Evolutionary conservation across 1,139 yeast genomes (phyloP), one percentile per base, ranked within the genome.

Genomic region (Hyphopichia wangnamkhiaoensis): DNA sequence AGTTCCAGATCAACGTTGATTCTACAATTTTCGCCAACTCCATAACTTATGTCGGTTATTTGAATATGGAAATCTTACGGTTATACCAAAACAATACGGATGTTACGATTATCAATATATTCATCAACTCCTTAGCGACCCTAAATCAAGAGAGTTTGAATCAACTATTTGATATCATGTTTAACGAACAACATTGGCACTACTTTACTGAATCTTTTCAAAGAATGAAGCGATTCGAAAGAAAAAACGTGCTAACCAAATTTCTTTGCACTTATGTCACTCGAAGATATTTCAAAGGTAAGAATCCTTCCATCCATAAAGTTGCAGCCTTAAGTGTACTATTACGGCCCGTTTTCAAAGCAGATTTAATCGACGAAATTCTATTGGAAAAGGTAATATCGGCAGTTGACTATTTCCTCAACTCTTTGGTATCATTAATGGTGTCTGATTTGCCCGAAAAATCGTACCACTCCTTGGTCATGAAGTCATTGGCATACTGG

Each of bases 221-320:
- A 3, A n/a, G 34, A 1, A 52, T 67, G 64, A 64, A 58, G 38
- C 50, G 50, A 4, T 57, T 55, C 32, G 69, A 69, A 34, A 52
- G 50, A 33, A 61, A 51, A 31, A 52, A 46, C 18, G 41, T 57
- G 10, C 37, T 59, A 8, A 28, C 41, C 19, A 46, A 40, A 19
- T 44, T 58, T 23, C 38, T 52, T 14, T 20, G 29, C 6, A 25
- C 35, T 4, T 42, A 32, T 21, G 25, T 38, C 13, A 21, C 33
- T 5, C 28, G 28, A 19, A 39, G 34, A 15, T 44, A 35, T 28
- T 29, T 41, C 16, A 13, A 28, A 12, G 23, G 16, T 7, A 14
- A 20, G 6, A 23, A 19, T 13, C 18, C 13, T 30, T 13, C 33
- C 12, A 17, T 23, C 12, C 39, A 37, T 7, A 41, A 33, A 33